Conservation (phyloP, 495 filamentous ascomycete genomes). For the Lasiosphaeria hispida region DNA sequence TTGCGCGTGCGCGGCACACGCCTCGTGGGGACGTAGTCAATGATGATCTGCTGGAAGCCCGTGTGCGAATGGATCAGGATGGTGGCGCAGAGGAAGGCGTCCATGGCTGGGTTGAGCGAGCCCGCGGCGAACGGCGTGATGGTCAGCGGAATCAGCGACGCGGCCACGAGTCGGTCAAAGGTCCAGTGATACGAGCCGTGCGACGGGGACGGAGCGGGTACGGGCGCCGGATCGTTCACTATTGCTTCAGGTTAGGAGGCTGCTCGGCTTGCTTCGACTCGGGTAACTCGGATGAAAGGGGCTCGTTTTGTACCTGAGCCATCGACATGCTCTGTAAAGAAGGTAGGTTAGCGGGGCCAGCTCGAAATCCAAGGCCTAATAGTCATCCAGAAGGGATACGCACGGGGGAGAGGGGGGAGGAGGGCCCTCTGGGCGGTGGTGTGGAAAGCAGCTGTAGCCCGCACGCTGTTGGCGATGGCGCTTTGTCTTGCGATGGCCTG, state of each 20-base stretch:
- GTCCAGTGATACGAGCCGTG: conserved; percentile 98
- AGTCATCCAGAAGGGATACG: conserved; percentile 1
- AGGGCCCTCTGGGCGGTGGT: conserved; percentile 64
- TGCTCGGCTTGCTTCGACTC: background rate
- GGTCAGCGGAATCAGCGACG: conserved; percentile 77
- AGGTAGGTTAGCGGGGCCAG: conserved; percentile 11
- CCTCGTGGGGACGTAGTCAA: conserved; percentile 82
- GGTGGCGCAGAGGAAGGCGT: conserved; percentile 79
- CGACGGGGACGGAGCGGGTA: conserved; percentile 67
- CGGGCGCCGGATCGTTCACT: conserved; percentile 84
- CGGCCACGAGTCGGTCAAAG: conserved; percentile 82
- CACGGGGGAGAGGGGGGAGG: conserved; percentile 50
- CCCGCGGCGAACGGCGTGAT: conserved; percentile 89
- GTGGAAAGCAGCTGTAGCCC: conserved; percentile 64
- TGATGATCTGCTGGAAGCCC: conserved; percentile 84
- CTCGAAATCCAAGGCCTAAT: background rate
- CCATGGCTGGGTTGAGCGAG: conserved; percentile 82
- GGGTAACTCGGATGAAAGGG: conserved; percentile 13
- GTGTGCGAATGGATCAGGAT: conserved; percentile 91
- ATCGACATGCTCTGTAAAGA: conserved; percentile 64
- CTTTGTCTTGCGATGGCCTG: conserved; percentile 26
- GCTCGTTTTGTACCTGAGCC: conserved; percentile 66
- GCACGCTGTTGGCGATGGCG: conserved; percentile 33
- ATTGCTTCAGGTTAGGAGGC: conserved; percentile 27
- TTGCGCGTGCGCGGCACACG: conserved; percentile 65